phyloP scores from a whole-genome alignment of 2,329 filamentous ascomycete genomes.

The Parastagonospora nodorum region DNA sequence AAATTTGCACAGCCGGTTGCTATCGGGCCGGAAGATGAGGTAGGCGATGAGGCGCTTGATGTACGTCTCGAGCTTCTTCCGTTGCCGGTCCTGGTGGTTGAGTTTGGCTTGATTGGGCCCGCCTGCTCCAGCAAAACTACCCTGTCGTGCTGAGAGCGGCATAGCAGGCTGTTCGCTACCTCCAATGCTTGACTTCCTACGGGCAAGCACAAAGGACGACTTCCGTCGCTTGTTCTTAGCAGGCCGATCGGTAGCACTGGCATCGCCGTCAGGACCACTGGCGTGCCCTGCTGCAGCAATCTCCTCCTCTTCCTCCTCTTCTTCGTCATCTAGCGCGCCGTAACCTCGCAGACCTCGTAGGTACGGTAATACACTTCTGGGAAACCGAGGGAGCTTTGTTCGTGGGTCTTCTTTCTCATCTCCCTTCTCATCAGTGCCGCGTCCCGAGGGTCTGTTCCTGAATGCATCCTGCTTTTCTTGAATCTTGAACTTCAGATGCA shows the following conservation, averaged over 20 bases:
- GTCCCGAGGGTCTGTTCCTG: constrained; percentile 60
- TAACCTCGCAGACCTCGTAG: constrained; percentile 79
- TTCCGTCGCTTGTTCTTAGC: constrained; percentile 59
- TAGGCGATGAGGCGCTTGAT: constrained; percentile 92
- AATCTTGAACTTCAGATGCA: constrained; percentile 92
- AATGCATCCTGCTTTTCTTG: constrained; percentile 84
- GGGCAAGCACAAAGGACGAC: constrained; percentile 61
- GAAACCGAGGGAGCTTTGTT: constrained; percentile 87
- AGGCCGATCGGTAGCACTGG: constrained; percentile 69
- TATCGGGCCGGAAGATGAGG: constrained; percentile 95
- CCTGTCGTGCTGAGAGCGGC: constrained; percentile 34
- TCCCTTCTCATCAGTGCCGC: constrained; percentile 23
- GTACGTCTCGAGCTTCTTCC: constrained; percentile 85
- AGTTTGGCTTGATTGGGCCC: constrained; percentile 52
- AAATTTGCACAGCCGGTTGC: constrained; percentile 94
- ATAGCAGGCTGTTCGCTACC: constrained; percentile 30
- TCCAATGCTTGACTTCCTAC: constrained; percentile 63
- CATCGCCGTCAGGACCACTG: constrained; percentile 67
- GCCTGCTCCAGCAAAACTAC: constrained; percentile 50
- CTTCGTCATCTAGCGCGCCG: constrained; percentile 63
- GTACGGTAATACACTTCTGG: constrained; percentile 86
- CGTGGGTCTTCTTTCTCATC: constrained; percentile 64
- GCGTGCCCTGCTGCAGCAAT: constrained; percentile 56
- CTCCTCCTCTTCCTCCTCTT: constrained; percentile 75
- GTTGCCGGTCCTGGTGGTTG: constrained; percentile 76